Evolutionary conservation across 2,329 filamentous ascomycete genomes (phyloP).

Genomic region (Colletotrichum camelliae): DNA sequence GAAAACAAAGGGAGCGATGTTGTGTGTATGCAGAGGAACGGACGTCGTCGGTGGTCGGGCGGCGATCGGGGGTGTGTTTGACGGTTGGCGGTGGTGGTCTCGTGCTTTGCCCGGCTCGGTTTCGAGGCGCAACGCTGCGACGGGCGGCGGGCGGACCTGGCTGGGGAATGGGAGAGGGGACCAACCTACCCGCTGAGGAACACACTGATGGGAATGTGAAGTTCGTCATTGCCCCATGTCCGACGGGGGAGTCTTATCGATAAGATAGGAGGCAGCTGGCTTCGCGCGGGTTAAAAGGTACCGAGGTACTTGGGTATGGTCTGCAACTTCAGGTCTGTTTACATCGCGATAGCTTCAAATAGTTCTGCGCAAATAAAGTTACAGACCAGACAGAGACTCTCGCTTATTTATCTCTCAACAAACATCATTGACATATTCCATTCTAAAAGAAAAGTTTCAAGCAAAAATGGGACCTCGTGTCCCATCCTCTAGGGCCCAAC

Average conservation of each 20-base stretch:
- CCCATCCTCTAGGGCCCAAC: background rate
- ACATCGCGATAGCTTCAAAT: background rate
- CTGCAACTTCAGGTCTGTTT: background rate
- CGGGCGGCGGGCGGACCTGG: background rate
- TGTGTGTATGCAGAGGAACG: background rate
- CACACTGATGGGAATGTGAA: background rate
- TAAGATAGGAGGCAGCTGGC: background rate
- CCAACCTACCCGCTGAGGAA: background rate
- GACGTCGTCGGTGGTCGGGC: constrained; percentile 8
- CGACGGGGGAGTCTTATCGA: background rate
- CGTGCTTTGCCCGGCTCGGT: constrained; percentile 10
- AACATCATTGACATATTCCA: background rate
- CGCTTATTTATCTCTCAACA: background rate
- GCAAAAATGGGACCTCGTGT: background rate
- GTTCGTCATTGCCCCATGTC: constrained; percentile 2
- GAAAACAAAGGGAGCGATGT: background rate
- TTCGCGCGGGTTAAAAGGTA: background rate
- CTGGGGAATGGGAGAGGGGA: background rate
- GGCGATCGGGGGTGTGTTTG: background rate
- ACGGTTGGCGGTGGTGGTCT: background rate
- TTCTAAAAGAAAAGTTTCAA: background rate
- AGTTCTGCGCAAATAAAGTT: background rate
- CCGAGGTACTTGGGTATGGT: background rate
- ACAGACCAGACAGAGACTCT: background rate
- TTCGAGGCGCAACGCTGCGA: constrained; percentile 17